phyloP scores from a whole-genome alignment of 2,329 filamentous ascomycete species.

The Fusarium sp. region DNA sequence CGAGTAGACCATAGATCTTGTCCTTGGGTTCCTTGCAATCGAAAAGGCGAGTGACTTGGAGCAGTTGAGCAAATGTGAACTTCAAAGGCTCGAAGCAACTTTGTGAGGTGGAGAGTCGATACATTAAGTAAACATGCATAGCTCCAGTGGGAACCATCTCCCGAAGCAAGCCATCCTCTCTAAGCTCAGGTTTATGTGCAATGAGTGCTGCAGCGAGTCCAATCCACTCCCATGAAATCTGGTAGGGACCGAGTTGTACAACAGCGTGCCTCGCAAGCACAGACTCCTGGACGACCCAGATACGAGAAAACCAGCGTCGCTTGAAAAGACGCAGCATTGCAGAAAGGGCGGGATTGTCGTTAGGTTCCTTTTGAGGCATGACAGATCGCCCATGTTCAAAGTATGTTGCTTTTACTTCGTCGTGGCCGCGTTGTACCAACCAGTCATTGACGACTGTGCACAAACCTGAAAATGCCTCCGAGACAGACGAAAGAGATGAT shows the following conservation, averaged over 20 bases:
- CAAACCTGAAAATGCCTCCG: fast-evolving
- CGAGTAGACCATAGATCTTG: background rate
- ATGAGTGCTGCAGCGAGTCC: background rate
- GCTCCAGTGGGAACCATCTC: fast-evolving
- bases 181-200: fast-evolving
- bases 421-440: fast-evolving
- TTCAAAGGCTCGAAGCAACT: fast-evolving
- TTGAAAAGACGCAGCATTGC: background rate
- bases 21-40: fast-evolving
- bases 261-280: fast-evolving
- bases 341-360: fast-evolving
- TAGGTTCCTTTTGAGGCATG: fast-evolving
- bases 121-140: background rate
- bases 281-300: background rate
- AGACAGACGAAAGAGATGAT: fast-evolving
- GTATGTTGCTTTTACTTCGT: background rate
- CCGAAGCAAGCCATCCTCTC: fast-evolving
- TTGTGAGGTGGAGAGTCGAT: fast-evolving
- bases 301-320: background rate
- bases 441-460: background rate
- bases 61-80: fast-evolving
- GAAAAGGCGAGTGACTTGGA: fast-evolving
- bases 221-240: fast-evolving
- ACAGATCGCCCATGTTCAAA: background rate
- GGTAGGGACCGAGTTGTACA: background rate